Base-by-base conservation (phyloP, 768 basidiomycete genomes). In the Trametes villosa region DNA sequence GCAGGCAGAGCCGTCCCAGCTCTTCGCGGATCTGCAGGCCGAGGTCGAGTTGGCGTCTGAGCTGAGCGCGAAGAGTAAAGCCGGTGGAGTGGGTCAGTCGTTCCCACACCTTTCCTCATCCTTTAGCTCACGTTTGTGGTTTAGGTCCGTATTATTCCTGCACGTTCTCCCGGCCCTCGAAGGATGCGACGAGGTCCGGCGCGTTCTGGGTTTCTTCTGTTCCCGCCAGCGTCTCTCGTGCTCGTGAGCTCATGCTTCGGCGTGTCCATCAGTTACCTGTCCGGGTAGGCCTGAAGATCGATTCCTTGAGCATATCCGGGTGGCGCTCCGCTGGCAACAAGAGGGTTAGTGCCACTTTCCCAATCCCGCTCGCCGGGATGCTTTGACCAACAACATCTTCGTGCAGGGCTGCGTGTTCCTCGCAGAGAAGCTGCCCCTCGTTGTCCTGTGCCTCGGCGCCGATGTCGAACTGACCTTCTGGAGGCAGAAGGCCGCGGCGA, bases 391-490 rank as follows among this genome's bases (percentile, higher is more conserved):
- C n/a, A 22, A 3, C 31, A 4, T 33, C 17, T 17, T 40, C 18
- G 9, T 30, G 9, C 33, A 65, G 64, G 57, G 60, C 3, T 65
- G 57, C 24, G n/a, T 56, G 1, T 8, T 65, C 6, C 17, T 52
- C 18, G 60, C 60, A 31, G 51, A 57, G 30, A 15, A 20, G 2
- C 13, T 34, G 15, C 53, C 50, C 12, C 36, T 62, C 1, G 58
- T 52, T 1, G 11, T 65, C 8, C 26, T 62, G 11, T 65, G 60
- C 22, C 49, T 65, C 2, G 65, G 65, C 26, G 65, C 65, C 6
- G 65, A 65, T 22, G 58, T 65, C n/a, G 65, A 65, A 34, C 36
- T 65, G 13, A 40, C 56, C 0, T 57, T 57, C 15, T 57, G 47
- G 47, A 36, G 20, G 1, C 56, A 26, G 7, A 11, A 18, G 27